These are phyloP conservation scores for Sporothrix pallida DNA, from an alignment of 2,329 filamentous ascomycete genomes.

Conservation along the genomic window DNA sequence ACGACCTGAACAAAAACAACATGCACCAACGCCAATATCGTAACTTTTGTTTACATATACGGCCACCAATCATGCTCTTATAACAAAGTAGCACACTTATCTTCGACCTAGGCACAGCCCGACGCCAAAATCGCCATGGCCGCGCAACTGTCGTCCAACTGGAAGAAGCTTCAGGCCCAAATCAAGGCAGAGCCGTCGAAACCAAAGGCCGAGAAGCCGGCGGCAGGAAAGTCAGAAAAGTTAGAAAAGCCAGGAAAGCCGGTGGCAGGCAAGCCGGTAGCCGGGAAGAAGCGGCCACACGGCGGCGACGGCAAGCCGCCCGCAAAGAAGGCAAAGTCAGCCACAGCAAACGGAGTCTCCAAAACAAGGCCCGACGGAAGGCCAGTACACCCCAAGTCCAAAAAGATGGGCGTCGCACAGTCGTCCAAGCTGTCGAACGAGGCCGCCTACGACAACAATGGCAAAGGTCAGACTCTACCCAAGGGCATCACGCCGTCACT, in stretches of 20 bases:
- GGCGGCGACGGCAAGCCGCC: slow-evolving; percentile 47
- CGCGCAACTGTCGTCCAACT: slow-evolving; percentile 68
- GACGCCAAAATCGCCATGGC: slow-evolving; percentile 46
- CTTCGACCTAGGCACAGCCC: neutral
- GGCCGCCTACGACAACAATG: slow-evolving; percentile 35
- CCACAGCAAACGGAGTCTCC: neutral
- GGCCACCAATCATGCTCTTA: neutral
- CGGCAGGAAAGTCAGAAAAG: slow-evolving; percentile 37
- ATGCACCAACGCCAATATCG: neutral
- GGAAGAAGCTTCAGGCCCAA: slow-evolving; percentile 76
- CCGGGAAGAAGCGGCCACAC: slow-evolving; percentile 41
- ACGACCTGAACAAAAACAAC: neutral
- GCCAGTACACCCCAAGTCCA: neutral
- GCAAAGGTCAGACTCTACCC: slow-evolving; percentile 40
- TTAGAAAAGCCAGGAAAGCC: slow-evolving; percentile 40
- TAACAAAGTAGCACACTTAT: neutral
- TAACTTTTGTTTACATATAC: neutral
- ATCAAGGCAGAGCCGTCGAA: slow-evolving; percentile 55
- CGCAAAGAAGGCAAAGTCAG: slow-evolving; percentile 34
- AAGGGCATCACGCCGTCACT: slow-evolving; percentile 56
- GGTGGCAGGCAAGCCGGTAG: slow-evolving; percentile 39
- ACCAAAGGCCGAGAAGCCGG: slow-evolving; percentile 40
- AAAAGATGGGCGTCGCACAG: slow-evolving; percentile 61
- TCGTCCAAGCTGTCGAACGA: slow-evolving; percentile 53
- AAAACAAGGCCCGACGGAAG: no score